Evolutionary conservation across 2,329 filamentous ascomycete species (phyloP).

Genomic region (Chaetomiaceae sp.): DNA sequence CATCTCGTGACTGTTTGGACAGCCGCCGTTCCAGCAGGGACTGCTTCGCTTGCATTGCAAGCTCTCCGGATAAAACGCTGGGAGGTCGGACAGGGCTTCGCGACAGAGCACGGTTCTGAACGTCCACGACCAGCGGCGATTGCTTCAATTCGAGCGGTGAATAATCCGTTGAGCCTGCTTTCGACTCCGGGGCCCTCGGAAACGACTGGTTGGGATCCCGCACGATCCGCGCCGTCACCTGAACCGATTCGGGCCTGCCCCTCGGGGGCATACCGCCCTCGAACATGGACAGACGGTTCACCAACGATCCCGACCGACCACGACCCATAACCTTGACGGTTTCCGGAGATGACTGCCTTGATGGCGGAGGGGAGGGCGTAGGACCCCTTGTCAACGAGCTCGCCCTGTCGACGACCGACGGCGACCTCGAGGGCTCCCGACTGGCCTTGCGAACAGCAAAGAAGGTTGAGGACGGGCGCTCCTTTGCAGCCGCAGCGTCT

Average conservation of each 20-base stretch:
- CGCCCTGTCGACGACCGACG: slow-evolving; percentile 41
- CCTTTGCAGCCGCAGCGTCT: slow-evolving; percentile 24
- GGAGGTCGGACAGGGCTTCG: slow-evolving; percentile 26
- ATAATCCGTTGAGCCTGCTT: slow-evolving; percentile 39
- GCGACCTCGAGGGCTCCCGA: slow-evolving; percentile 39
- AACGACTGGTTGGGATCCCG: slow-evolving; percentile 51
- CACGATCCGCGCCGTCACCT: slow-evolving; percentile 79
- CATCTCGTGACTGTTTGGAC: slow-evolving; percentile 36
- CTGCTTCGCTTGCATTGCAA: slow-evolving; percentile 29
- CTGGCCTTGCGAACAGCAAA: slow-evolving; percentile 49
- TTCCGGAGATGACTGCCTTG: slow-evolving; percentile 44
- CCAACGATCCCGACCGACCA: slow-evolving; percentile 48
- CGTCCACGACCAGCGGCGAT: slow-evolving; percentile 53
- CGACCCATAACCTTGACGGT: slow-evolving; percentile 31
- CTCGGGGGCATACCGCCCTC: slow-evolving; percentile 40
- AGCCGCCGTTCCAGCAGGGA: slow-evolving; percentile 44
- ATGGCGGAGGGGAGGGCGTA: slow-evolving; percentile 34
- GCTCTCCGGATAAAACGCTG: slow-evolving; percentile 21
- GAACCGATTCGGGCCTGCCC: slow-evolving; percentile 67
- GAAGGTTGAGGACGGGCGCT: slow-evolving; percentile 48
- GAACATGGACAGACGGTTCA: slow-evolving; percentile 51
- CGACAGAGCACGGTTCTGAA: slow-evolving; percentile 38
- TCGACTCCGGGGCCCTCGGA: slow-evolving; percentile 36
- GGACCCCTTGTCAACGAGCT: slow-evolving; percentile 33
- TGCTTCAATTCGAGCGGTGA: slow-evolving; percentile 48